phyloP scores from a whole-genome alignment of 352 stramenopile species.

The Globisporangium iwayamae region DNA sequence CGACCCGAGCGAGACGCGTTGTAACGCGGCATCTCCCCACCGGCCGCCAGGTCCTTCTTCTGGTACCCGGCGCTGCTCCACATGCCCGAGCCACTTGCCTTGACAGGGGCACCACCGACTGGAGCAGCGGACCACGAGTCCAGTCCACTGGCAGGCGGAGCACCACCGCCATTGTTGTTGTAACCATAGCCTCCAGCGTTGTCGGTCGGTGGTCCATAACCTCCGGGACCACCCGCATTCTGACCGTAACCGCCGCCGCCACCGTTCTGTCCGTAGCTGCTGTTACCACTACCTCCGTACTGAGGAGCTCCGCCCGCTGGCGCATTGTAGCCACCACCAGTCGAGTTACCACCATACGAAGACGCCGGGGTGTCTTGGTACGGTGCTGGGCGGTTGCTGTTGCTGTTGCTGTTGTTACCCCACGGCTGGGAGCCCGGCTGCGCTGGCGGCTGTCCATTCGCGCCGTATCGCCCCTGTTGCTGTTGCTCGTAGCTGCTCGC shows the following conservation, averaged over 20 bases:
- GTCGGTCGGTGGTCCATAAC: slow-evolving; percentile 19
- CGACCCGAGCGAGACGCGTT: slow-evolving; percentile 36
- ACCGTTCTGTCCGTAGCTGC: slow-evolving; percentile 12
- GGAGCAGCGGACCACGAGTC: slow-evolving; percentile 49
- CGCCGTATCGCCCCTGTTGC: slow-evolving; percentile 12
- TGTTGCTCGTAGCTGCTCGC: slow-evolving; percentile 16
- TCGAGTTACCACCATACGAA: slow-evolving; percentile 21
- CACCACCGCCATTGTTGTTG: slow-evolving; percentile 15
- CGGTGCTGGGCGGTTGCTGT: slow-evolving; percentile 32
- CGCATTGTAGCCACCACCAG: slow-evolving; percentile 19
- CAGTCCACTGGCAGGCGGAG: slow-evolving; percentile 33
- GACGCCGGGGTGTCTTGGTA: slow-evolving; percentile 53
- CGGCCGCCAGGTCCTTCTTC: slow-evolving; percentile 46
- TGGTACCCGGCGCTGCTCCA: slow-evolving; percentile 85
- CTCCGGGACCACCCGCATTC: slow-evolving; percentile 8
- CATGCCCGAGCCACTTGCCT: slow-evolving; percentile 44
- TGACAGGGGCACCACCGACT: slow-evolving; percentile 27
- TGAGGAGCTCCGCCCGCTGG: slow-evolving; percentile 9
- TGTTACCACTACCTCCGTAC: slow-evolving; percentile 12
- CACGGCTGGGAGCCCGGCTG: slow-evolving; percentile 30
- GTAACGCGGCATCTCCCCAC: slow-evolving; percentile 41
- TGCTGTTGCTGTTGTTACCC: slow-evolving; percentile 26
- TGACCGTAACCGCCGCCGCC: slow-evolving; percentile 17
- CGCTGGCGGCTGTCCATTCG: slow-evolving; percentile 8
- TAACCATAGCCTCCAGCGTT: slow-evolving; percentile 23